Evolutionary conservation across 78 protist genomes (phyloP), one percentile per base, ranked within the genome.

Genomic region (Cyanophora paradoxa): DNA sequence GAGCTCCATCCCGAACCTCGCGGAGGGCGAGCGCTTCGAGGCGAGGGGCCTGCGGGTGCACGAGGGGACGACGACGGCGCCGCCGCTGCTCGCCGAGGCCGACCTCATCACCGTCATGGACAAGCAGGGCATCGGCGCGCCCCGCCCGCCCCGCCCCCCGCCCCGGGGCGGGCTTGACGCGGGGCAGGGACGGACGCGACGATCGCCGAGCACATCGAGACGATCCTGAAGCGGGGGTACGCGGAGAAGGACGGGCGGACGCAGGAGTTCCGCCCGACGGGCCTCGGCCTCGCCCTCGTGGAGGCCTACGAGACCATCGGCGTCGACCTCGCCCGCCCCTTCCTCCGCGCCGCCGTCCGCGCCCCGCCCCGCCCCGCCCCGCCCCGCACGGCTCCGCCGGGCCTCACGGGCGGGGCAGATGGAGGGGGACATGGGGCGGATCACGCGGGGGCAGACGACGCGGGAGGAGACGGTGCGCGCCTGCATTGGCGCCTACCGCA

Each of bases 181-280:
- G n/a, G n/a, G n/a, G n/a, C n/a, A n/a, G n/a, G n/a, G n/a, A 96
- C 99, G 1, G 99, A 97, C 66, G 99, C 99, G 1, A 97, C 99
- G 28, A 97, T 94, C 72, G 97, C 96, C 16, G 74, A 88, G 79
- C 99, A 97, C 88, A 95, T 97, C 65, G 16, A 82, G 28, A 93
- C 65, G 33, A 69, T 95, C 41, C 69, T 67, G n/a, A 79, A 90
- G 19, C 86, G 99, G 13, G 85, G 36, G 11, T 97, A 93, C 52
- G 94, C 58, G 28, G 46, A 17, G n/a, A 40, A 76, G 58, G 68
- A 66, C 36, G 41, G 3, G 67, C 13, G 28, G 11, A 36, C 3
- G 10, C 37, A 68, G 39, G 58, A 44, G 28, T 92, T 91, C 52
- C 8, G 4, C 8, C 89, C 92, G 37, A 83, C 97, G 1, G 28